phyloP scores from a whole-genome alignment of 768 basidiomycete species.

The Serendipita sp. region DNA sequence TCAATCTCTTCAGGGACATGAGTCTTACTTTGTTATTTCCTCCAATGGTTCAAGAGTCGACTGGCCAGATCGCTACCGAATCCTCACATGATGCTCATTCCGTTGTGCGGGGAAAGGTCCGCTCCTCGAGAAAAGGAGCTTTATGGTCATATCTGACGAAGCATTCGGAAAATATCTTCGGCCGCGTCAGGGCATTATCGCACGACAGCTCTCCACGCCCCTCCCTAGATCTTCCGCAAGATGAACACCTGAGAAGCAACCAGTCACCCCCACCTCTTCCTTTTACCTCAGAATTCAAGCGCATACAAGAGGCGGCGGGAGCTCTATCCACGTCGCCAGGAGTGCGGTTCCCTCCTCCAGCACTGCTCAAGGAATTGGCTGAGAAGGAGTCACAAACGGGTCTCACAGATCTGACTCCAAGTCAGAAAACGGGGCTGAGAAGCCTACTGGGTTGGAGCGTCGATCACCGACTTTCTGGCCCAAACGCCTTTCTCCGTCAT shows the following conservation, averaged over 20 bases:
- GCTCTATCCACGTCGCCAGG: slow-evolving; percentile 41
- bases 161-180: background rate
- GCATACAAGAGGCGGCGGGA: slow-evolving; percentile 25
- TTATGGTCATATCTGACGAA: background rate
- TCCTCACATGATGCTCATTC: slow-evolving; percentile 13
- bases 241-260: slow-evolving; percentile 21
- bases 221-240: slow-evolving; percentile 25
- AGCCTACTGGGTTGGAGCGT: slow-evolving; percentile 48
- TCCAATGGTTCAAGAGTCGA: slow-evolving; percentile 10
- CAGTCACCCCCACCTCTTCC: slow-evolving; percentile 13
- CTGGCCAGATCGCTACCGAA: slow-evolving; percentile 7
- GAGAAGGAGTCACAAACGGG: slow-evolving; percentile 31
- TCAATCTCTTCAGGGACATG: slow-evolving; percentile 37
- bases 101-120: background rate
- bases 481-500: slow-evolving; percentile 38
- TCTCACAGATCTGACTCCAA: slow-evolving; percentile 31
- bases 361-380: slow-evolving; percentile 34
- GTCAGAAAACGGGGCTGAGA: slow-evolving; percentile 37
- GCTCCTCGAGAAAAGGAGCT: background rate
- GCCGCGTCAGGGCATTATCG: slow-evolving; percentile 14
- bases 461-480: slow-evolving; percentile 28
- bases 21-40: slow-evolving; percentile 33
- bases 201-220: slow-evolving; percentile 19
- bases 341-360: slow-evolving; percentile 32
- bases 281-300: slow-evolving; percentile 27